Evolutionary conservation across 371 early-diverging fungal genomes (phyloP).

Genomic region (Lichtheimia corymbifera): DNA sequence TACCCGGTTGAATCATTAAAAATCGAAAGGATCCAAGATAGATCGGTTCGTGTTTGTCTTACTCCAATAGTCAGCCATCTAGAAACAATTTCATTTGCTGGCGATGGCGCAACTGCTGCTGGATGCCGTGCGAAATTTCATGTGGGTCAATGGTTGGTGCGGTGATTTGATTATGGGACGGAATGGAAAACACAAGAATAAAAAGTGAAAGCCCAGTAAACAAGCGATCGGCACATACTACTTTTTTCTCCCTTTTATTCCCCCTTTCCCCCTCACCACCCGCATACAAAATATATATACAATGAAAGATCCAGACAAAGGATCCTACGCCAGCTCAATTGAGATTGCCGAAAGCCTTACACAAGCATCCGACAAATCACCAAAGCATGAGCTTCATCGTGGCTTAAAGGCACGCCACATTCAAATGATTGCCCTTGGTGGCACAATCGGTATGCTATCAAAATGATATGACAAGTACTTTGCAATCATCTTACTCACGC

Average conservation of each 20-base stretch:
- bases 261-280: neutral
- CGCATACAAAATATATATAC: neutral
- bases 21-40: no score
- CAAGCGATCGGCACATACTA: neutral
- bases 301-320: neutral
- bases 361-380: neutral
- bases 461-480: neutral
- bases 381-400: conserved; percentile 30
- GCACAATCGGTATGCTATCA: conserved; percentile 52
- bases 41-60: no score
- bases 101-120: neutral
- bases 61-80: no score
- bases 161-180: conserved; percentile 1
- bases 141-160: neutral
- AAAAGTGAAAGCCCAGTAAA: neutral
- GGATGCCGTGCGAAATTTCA: conserved; percentile 5
- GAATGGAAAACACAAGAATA: neutral
- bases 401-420: conserved; percentile 57
- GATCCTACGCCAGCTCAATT: conserved; percentile 20
- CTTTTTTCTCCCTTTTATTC: neutral
- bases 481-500: neutral
- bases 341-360: conserved; percentile 22
- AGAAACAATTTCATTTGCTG: conserved; percentile 1
- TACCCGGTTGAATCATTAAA: no score
- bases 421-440: conserved; percentile 67